These are phyloP conservation scores for Fraxinus platypoda DNA, from an alignment of 305 asterid species.

Conservation along the genomic window DNA sequence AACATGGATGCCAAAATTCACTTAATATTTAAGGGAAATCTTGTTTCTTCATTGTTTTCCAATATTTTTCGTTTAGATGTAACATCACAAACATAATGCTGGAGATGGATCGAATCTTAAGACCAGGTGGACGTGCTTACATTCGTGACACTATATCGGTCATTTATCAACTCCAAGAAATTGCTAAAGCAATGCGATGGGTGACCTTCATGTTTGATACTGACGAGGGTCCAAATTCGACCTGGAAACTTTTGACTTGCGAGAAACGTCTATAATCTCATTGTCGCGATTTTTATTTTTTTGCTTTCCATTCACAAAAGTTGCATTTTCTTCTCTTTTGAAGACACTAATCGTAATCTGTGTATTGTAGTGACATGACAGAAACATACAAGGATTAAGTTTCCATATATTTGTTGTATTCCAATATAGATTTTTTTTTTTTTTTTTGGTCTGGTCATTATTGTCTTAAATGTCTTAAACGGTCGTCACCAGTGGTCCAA, in stretches of 20 bases:
- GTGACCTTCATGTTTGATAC: constrained; percentile 51
- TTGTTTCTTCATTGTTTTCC: neutral
- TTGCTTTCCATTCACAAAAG: neutral
- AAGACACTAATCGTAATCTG: neutral
- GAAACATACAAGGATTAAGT: neutral
- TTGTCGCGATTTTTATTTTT: neutral
- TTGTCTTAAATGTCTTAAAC: neutral
- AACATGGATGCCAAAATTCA: neutral
- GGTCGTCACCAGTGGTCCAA: neutral
- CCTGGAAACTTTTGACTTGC: constrained; percentile 56
- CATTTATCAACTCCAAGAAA: constrained; percentile 42
- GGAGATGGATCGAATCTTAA: constrained; percentile 62
- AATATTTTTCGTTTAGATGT: constrained; percentile 34
- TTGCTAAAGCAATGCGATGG: constrained; percentile 59
- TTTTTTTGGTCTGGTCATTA: neutral
- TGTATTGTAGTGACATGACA: neutral
- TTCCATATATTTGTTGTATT: neutral
- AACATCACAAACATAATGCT: constrained; percentile 50
- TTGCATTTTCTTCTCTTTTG: neutral
- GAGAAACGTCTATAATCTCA: constrained; percentile 50
- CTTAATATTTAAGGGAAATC: neutral
- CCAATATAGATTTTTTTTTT: too few species aligned
- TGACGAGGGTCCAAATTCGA: constrained; percentile 62
- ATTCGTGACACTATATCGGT: constrained; percentile 43
- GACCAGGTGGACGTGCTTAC: constrained; percentile 60